A percentile compares a stretch with the other conserved stretches of the same genome.
These are phyloP conservation scores for Colletotrichum destructivum DNA, from an alignment of 2,329 filamentous ascomycete genomes.

Conservation along the genomic window DNA sequence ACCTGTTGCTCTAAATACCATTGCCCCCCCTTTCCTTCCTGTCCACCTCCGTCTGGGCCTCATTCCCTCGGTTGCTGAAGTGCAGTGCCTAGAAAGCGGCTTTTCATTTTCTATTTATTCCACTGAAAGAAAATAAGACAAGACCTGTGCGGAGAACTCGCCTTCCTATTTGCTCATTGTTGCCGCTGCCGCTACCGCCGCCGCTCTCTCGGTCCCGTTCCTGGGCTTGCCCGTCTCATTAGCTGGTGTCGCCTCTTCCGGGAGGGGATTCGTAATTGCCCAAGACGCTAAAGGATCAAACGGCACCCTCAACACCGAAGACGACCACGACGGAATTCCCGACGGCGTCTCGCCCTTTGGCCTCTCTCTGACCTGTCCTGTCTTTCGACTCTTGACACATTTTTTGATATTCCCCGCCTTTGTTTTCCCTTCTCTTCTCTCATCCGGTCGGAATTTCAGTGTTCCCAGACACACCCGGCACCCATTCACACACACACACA, in stretches of 20 bases:
- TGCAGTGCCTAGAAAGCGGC: neutral
- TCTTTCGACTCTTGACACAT: neutral
- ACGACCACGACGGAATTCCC: slow-evolving; percentile 6
- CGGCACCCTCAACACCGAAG: slow-evolving; percentile 35
- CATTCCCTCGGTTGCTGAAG: slow-evolving; percentile 5
- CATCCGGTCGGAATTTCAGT: slow-evolving; percentile 10
- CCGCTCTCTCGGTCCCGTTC: slow-evolving; percentile 29
- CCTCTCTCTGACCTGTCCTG: neutral
- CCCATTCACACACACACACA: slow-evolving; percentile 17
- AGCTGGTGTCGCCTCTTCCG: slow-evolving; percentile 32
- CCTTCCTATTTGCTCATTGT: slow-evolving; percentile 23
- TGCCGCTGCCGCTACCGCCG: slow-evolving; percentile 1
- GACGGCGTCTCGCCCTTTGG: slow-evolving; percentile 29
- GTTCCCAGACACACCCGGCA: slow-evolving; percentile 14
- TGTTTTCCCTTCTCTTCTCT: slow-evolving; percentile 10
- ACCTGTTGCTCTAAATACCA: slow-evolving; percentile 37
- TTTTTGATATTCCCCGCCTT: slow-evolving; percentile 16
- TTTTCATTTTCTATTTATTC: neutral
- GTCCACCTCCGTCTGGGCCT: neutral
- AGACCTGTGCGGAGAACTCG: slow-evolving; percentile 16
- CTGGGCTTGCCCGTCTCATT: slow-evolving; percentile 37
- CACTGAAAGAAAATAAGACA: neutral
- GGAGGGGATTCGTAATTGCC: slow-evolving; percentile 43
- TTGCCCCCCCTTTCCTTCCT: neutral
- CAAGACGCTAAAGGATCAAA: slow-evolving; percentile 44